Base-by-base conservation (phyloP, 140 eudicot species). In the Flaveria floridana region DNA sequence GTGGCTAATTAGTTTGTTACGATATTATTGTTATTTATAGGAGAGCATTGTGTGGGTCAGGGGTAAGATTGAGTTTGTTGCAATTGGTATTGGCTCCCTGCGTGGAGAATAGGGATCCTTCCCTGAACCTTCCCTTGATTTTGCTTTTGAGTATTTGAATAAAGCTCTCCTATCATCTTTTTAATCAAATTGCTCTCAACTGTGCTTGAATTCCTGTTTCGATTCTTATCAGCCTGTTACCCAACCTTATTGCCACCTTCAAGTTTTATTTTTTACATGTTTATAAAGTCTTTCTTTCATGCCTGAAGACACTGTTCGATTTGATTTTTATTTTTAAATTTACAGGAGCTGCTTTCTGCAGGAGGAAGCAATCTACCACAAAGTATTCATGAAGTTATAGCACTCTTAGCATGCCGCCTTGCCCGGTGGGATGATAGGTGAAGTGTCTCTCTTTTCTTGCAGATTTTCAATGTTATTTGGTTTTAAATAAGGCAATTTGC, bases 351-450 rank as follows among this genome's bases (percentile, higher is more conserved):
- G 20, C 97, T 91, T 77, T 66, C 85, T 44, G 96, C 89, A 28
- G 97, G 96, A 78, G 88, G 91, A 18, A 23, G 79, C 72, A 91
- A 84, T 80, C 65, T 83, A 37, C 96, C 94, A 68, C 87, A 82
- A 80, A 81, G 91, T 51, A 68, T 82, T 71, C 91, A 89, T 79
- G 96, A 87, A 69, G 87, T 91, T 37, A 85, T 91, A 83, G 97
- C 96, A n/a, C 96, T 83, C 71, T 81, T 91, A 57, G 88, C 96
- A 48, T 79, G 88, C 64, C 96, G 89, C 64, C 97, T 91, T 85
- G 97, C 97, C 34, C 86, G 91, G n/a, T 91, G 97, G 96, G 96
- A 91, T 58, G 96, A 91, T 71, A 91, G 96, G 97, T 91, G 70
- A 64, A 25, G 21, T 71, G 65, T 57, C 62, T 51, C 9, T 25